phyloP scores from a whole-genome alignment of 176 grass and related monocot genomes.

The Leersia perrieri region DNA sequence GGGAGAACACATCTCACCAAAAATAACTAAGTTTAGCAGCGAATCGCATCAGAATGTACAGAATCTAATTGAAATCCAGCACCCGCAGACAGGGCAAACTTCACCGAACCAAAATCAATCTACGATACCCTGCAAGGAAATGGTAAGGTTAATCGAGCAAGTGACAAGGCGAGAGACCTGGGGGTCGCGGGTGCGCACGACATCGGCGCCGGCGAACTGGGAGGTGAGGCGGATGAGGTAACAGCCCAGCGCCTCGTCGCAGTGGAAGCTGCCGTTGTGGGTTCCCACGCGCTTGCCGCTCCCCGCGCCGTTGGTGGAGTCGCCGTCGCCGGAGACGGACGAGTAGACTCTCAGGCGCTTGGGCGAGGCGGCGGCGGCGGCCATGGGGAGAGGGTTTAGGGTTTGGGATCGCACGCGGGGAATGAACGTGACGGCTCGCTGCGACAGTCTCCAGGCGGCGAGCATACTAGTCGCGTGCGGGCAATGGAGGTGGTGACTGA shows the following conservation, averaged over 20 bases:
- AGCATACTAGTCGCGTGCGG: constrained; percentile 30
- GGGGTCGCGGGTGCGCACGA: constrained; percentile 76
- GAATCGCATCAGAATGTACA: not conserved
- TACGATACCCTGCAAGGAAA: not conserved
- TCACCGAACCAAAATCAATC: not conserved
- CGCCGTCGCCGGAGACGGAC: constrained; percentile 14
- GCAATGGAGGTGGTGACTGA: not conserved
- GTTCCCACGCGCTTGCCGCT: constrained; percentile 76
- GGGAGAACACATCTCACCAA: not conserved
- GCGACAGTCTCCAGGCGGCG: constrained; percentile 50
- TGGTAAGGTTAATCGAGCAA: not conserved
- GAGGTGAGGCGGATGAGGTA: constrained; percentile 93
- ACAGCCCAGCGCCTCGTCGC: constrained; percentile 98
- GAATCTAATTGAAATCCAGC: not conserved
- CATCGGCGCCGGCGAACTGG: constrained; percentile 72
- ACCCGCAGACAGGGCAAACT: not conserved
- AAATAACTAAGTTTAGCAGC: not conserved
- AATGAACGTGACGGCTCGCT: constrained; percentile 54
- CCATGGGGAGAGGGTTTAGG: constrained; percentile 50
- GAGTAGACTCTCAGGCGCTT: constrained; percentile 57
- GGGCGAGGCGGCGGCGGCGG: constrained; percentile 38
- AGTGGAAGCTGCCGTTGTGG: constrained; percentile 99
- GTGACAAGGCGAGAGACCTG: constrained; percentile 35
- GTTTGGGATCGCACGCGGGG: constrained; percentile 36
- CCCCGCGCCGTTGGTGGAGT: constrained; percentile 35